Conservation (phyloP, 768 basidiomycete genomes). For the Astraeus odoratus region DNA sequence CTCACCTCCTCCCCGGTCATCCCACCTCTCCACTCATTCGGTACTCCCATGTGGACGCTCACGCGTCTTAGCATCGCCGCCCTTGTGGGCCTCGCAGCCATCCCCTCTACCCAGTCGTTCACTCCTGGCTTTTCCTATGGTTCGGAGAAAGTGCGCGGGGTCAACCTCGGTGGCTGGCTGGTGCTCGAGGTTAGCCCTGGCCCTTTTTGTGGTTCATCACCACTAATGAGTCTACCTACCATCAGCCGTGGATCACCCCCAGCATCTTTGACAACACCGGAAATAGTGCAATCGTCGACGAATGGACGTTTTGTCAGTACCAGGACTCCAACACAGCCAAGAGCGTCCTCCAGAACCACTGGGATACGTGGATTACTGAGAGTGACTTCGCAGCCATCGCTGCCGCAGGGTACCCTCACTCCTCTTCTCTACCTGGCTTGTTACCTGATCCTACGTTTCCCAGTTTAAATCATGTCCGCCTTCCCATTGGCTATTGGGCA, state of each 20-base stretch:
- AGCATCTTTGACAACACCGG: constrained; percentile 58
- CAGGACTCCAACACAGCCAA: constrained; percentile 46
- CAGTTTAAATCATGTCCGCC: constrained; percentile 75
- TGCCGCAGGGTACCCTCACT: constrained; percentile 52
- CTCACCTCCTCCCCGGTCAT: background rate
- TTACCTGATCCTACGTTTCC: constrained; percentile 7
- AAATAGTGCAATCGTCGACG: constrained; percentile 56
- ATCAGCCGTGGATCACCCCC: constrained; percentile 76
- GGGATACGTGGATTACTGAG: constrained; percentile 83
- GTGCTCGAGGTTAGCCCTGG: constrained; percentile 38
- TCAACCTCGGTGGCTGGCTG: constrained; percentile 72
- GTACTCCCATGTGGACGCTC: constrained; percentile 36
- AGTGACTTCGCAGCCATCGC: constrained; percentile 70
- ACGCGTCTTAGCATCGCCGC: constrained; percentile 7
- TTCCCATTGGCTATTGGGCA: constrained; percentile 90
- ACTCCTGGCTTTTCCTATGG: constrained; percentile 67
- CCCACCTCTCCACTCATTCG: constrained; percentile 32
- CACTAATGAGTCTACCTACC: constrained; percentile 34
- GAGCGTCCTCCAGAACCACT: constrained; percentile 55
- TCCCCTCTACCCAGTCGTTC: constrained; percentile 26
- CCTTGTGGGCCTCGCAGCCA: constrained; percentile 25
- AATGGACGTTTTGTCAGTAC: constrained; percentile 69
- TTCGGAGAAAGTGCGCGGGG: constrained; percentile 67
- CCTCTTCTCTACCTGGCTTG: background rate
- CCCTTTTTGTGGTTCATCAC: background rate